phyloP scores from a whole-genome alignment of 352 stramenopile species.

The Blastocystis sp. region DNA sequence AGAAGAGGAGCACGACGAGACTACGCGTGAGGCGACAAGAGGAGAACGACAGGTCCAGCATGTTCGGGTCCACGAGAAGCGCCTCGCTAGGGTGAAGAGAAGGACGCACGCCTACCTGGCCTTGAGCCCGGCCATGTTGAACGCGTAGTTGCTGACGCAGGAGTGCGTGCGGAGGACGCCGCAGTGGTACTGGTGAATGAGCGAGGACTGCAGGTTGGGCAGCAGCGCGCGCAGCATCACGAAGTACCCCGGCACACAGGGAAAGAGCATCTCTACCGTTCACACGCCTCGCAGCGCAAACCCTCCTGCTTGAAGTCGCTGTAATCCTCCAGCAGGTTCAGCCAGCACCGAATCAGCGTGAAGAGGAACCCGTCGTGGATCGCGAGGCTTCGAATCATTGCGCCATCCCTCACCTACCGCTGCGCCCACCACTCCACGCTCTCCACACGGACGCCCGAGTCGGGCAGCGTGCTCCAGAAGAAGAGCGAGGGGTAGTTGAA shows the following conservation, averaged over 20 bases:
- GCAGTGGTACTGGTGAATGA: constrained; percentile 41
- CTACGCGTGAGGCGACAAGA: background rate
- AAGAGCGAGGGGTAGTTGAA: constrained; percentile 22
- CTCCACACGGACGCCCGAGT: background rate
- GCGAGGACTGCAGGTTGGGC: constrained; percentile 20
- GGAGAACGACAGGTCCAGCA: constrained; percentile 27
- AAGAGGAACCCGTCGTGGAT: constrained; percentile 14
- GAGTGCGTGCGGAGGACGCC: constrained; percentile 5
- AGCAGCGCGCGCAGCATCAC: constrained; percentile 34
- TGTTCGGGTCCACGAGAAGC: background rate
- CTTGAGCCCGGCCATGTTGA: background rate
- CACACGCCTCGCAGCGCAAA: background rate
- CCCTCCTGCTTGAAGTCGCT: background rate
- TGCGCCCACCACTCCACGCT: background rate
- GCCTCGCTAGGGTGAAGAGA: constrained; percentile 12
- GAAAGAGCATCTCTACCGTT: constrained; percentile 5
- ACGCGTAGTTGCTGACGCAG: background rate
- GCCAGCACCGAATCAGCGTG: constrained; percentile 25
- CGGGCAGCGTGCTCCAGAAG: constrained; percentile 37
- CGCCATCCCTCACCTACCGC: background rate
- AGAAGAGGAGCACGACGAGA: constrained; percentile 37
- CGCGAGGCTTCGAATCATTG: background rate
- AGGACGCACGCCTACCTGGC: background rate
- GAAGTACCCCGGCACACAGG: constrained; percentile 31
- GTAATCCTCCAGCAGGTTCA: constrained; percentile 18